phyloP scores from a whole-genome alignment of 345 rosid genomes.

The Leavenworthia alabamica region DNA sequence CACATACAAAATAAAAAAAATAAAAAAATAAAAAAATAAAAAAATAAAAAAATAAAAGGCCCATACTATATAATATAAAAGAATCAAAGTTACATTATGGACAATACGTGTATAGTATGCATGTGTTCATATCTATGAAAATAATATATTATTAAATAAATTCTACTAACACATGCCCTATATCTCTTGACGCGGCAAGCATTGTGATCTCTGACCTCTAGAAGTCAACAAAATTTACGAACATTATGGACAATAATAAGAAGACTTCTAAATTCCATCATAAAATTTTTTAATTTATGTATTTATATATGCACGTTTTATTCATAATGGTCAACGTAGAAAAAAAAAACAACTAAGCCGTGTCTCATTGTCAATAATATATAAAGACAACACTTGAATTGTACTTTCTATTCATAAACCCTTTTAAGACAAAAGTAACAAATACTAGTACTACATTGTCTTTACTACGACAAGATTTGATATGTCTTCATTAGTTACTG shows the following conservation, averaged over 20 bases:
- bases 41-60: no score
- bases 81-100: not conserved
- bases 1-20: no score
- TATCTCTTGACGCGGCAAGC: slow-evolving; percentile 6
- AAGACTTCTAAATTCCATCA: not conserved
- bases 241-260: not conserved
- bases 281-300: not conserved
- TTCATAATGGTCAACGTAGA: slow-evolving; percentile 22
- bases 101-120: not conserved
- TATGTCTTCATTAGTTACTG: not conserved
- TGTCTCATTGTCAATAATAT: slow-evolving; percentile 20
- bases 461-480: no score
- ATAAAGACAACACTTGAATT: slow-evolving; percentile 3
- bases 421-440: slow-evolving; percentile 7
- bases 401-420: slow-evolving; percentile 1
- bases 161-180: not conserved
- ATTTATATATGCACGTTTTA: slow-evolving; percentile 17
- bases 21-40: no score
- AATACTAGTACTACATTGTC: no score
- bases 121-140: slow-evolving; percentile 7
- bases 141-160: not conserved
- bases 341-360: not conserved
- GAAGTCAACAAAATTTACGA: slow-evolving; percentile 6
- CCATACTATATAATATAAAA: no score
- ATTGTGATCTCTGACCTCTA: slow-evolving; percentile 10